Evolutionary conservation across 1,284 basidiomycete genomes (phyloP), one percentile per base, ranked within the genome.

Genomic region (Rhizoctonia solani): DNA sequence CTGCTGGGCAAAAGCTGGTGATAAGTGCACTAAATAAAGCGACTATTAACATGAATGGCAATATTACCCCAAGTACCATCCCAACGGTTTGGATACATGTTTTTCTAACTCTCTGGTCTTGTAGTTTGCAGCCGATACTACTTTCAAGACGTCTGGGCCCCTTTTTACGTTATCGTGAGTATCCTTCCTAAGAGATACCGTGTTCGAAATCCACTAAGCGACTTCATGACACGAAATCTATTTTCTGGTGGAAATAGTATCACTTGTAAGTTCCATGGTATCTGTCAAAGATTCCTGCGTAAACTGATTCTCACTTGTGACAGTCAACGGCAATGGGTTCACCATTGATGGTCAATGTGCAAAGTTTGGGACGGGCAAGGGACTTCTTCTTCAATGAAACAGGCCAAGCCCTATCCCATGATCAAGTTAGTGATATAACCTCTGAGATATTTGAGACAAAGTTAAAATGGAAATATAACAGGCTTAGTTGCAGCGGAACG

Each of bases 341-440:
- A 77, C 56, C 2, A 82, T 81, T 70, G 76, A 84, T 70, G 83
- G 82, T 1, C 77, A 79, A 71, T 78, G 79, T 16, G 74, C 75
- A 3, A 77, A 75, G 56, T 82, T 68, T 84, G 83, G 81, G 82
- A 83, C 54, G 81, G 82, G 8, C n/a, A 81, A 81, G 21, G 41
- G 54, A 5, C 37, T 21, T 50, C 63, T 61, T 8, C 67, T 72
- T 1, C 34, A n/a, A n/a, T n/a, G n/a, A n/a, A n/a, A n/a, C n/a
- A n/a, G n/a, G 68, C 65, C 4, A 84, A 84, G 66, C 83, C 82
- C 8, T 79, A 80, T 76, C 61, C 79, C 74, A 49, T 77, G 73
- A 75, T 75, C 78, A 76, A 75, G 58, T 61, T 29, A 29, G 58
- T 34, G 4, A 3, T 4, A 3, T 6, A 29, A 4, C 30, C 4